These are phyloP conservation scores for Halenospora varia DNA, from an alignment of 495 filamentous ascomycete species.

Conservation along the genomic window DNA sequence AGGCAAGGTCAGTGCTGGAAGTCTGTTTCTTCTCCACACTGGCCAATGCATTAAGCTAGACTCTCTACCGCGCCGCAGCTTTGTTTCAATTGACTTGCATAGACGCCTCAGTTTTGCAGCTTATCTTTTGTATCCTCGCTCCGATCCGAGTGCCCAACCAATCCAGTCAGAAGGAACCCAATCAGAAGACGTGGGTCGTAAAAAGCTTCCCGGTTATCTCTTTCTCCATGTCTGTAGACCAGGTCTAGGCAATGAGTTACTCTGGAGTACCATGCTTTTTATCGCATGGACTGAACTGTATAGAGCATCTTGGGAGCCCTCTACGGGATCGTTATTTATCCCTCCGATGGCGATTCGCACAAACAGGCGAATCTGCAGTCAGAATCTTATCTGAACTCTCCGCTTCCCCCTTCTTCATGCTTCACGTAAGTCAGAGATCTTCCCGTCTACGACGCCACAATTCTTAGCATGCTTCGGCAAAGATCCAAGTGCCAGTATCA, in stretches of 20 bases:
- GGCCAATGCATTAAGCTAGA: constrained; percentile 12
- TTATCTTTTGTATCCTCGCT: constrained; percentile 2
- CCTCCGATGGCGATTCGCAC: background rate
- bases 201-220: background rate
- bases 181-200: background rate
- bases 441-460: constrained; percentile 10
- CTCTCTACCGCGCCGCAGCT: constrained; percentile 13
- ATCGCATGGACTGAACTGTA: background rate
- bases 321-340: background rate
- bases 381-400: constrained; percentile 10
- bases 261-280: constrained; percentile 1
- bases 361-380: constrained; percentile 6
- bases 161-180: no score
- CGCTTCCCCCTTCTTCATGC: constrained; percentile 8
- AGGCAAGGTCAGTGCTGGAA: background rate
- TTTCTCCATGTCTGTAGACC: background rate
- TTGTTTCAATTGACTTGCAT: constrained; percentile 17
- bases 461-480: background rate
- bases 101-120: constrained; percentile 2
- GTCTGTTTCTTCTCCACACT: background rate
- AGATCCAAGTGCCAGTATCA: background rate
- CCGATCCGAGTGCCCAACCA: background rate
- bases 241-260: constrained; percentile 6
- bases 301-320: background rate
- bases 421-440: constrained; percentile 15